Conservation (phyloP, 2,329 filamentous ascomycete genomes). For the Orbilia brochopaga region DNA sequence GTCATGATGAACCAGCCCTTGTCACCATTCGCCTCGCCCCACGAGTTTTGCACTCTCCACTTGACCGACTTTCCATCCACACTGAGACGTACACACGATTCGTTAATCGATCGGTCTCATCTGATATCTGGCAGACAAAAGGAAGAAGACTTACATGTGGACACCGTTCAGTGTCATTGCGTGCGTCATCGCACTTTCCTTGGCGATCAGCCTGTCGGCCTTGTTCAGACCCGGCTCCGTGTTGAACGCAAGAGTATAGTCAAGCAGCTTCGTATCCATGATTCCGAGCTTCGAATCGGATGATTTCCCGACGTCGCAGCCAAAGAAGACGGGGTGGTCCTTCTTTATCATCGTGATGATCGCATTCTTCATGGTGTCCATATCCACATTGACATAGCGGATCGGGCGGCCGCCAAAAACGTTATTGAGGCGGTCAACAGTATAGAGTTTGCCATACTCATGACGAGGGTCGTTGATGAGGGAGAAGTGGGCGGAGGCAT, state of each 20-base stretch:
- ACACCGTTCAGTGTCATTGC: constrained; percentile 91
- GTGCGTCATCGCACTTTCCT: constrained; percentile 85
- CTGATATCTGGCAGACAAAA: neutral
- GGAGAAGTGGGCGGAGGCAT: constrained; percentile 63
- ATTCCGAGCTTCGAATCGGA: constrained; percentile 72
- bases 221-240: constrained; percentile 75
- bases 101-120: neutral
- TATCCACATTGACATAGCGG: constrained; percentile 82
- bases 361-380: constrained; percentile 72
- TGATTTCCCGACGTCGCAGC: constrained; percentile 84
- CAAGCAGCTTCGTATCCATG: constrained; percentile 78
- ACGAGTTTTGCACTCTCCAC: constrained; percentile 88
- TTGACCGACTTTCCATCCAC: constrained; percentile 72
- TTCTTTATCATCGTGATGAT: constrained; percentile 78
- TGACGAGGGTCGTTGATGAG: constrained; percentile 87
- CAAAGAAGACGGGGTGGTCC: constrained; percentile 85
- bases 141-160: constrained; percentile 60
- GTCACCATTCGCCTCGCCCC: constrained; percentile 72
- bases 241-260: constrained; percentile 85
- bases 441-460: constrained; percentile 72
- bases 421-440: constrained; percentile 79
- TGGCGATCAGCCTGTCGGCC: constrained; percentile 72
- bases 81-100: constrained; percentile 28
- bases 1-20: constrained; percentile 87
- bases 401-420: constrained; percentile 76